A percentile compares a stretch with the other conserved stretches of the same genome.
These are phyloP conservation scores for Protea cynaroides DNA, from an alignment of 164 flowering plant species.

Conservation along the genomic window DNA sequence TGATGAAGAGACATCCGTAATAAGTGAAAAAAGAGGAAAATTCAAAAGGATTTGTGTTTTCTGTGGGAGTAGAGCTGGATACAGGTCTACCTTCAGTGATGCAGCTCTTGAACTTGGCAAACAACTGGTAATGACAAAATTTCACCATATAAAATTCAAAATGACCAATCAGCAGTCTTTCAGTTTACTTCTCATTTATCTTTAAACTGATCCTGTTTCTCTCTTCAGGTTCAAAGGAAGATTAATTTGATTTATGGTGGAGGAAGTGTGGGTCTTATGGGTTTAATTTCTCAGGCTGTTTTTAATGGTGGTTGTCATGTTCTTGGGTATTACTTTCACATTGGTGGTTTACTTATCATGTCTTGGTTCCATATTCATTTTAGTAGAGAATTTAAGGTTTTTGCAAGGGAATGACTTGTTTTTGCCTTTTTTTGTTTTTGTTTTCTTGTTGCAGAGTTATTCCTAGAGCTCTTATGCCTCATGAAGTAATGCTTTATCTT, in stretches of 20 bases:
- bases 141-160: not conserved
- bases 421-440: not conserved
- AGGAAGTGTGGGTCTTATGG: constrained; percentile 74
- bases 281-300: constrained; percentile 55
- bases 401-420: not conserved
- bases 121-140: constrained; percentile 37
- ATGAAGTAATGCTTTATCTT: constrained; percentile 40
- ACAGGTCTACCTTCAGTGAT: constrained; percentile 50
- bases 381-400: not conserved
- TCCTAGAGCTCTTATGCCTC: constrained; percentile 60
- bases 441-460: constrained; percentile 39
- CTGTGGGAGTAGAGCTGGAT: constrained; percentile 70
- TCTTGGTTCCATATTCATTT: not conserved
- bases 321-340: constrained; percentile 43
- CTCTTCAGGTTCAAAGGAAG: constrained; percentile 49
- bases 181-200: not conserved
- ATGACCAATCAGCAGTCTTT: not conserved
- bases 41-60: constrained; percentile 66
- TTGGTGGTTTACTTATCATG: not conserved
- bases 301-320: constrained; percentile 72
- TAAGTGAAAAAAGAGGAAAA: constrained; percentile 26
- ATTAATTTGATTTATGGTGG: constrained; percentile 78
- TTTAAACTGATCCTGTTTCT: not conserved
- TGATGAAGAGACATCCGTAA: constrained; percentile 14
- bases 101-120: constrained; percentile 71